Evolutionary conservation across 1,284 basidiomycete genomes (phyloP).

Genomic region (Ganoderma lingzhi): DNA sequence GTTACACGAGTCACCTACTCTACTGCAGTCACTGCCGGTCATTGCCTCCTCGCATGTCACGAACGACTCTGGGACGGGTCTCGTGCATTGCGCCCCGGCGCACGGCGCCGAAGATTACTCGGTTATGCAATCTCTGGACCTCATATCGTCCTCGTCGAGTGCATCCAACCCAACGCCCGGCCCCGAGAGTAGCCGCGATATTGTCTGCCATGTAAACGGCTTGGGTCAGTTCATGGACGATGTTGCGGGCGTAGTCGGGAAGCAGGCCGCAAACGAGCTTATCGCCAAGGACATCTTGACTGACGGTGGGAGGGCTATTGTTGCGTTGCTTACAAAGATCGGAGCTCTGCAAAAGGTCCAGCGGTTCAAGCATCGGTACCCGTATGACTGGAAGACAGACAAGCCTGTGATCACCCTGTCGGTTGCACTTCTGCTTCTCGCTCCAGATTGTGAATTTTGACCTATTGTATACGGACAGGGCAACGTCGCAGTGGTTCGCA

Average conservation of each 20-base stretch:
- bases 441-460: background rate
- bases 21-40: conserved; percentile 47
- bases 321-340: conserved; percentile 68
- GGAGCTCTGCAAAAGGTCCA: conserved; percentile 75
- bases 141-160: conserved; percentile 46
- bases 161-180: background rate
- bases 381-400: conserved; percentile 98
- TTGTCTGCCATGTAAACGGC: conserved; percentile 84
- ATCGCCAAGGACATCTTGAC: conserved; percentile 79
- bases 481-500: conserved; percentile 98
- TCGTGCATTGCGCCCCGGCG: conserved; percentile 96
- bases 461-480: conserved; percentile 53
- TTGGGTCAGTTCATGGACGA: conserved; percentile 78
- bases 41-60: conserved; percentile 81
- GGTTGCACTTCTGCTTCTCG: conserved; percentile 34
- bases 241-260: conserved; percentile 63
- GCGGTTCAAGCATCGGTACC: conserved; percentile 88
- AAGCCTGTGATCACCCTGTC: conserved; percentile 92
- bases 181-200: conserved; percentile 32
- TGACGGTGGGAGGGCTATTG: conserved; percentile 74
- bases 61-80: conserved; percentile 90
- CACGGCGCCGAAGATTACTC: conserved; percentile 96
- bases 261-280: conserved; percentile 53
- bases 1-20: conserved; percentile 24
- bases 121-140: conserved; percentile 63